Evolutionary conservation across 352 stramenopile genomes (phyloP), one percentile per base, ranked within the genome.

Genomic region (Phytophthora boehmeriae): DNA sequence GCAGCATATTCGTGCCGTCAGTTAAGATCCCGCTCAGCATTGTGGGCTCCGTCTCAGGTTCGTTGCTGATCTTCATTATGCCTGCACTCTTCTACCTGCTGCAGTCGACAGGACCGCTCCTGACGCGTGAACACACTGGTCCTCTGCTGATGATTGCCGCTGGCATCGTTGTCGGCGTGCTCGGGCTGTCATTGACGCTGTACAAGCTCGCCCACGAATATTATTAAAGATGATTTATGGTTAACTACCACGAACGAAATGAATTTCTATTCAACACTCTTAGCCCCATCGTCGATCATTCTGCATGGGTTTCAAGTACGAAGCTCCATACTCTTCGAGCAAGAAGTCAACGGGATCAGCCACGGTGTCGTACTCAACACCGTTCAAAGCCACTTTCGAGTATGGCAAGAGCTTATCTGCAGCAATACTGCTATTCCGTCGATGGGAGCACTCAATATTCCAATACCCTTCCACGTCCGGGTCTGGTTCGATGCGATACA

Each of bases 31-130:
- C 83, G 41, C 54, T 92, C 30, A 90, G 79, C 50, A 92, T 92
- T 57, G 83, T 93, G 20, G 83, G 83, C 28, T 90, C 79, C 5
- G 82, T 87, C 32, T 87, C 80, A 1, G 81, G 83, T n/a, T 93
- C 83, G 54, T 56, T 93, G 27, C 57, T 93, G 47, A 93, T 93
- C 56, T 91, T 91, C 64, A 83, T 93, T 55, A 85, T 93, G 79
- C 81, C 83, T 39, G 80, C 83, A 34, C 66, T 93, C 45, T 93
- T 91, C 62, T 93, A 71, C 72, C 68, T 91, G 64, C 55, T 93
- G 56, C 83, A 87, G 58, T 75, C 73, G 17, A 63, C 46, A 6
- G 64, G 73, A 1, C 68, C 77, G 1, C 49, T 90, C 4, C 10
- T 88, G 0, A 80, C 75, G 25, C 54, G 65, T 9, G 39, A 66